Percentiles rank a stretch among this genome's conserved stretches.
Conservation (phyloP, 2,329 filamentous ascomycete genomes). For the Talaromyces amestolkiae region DNA sequence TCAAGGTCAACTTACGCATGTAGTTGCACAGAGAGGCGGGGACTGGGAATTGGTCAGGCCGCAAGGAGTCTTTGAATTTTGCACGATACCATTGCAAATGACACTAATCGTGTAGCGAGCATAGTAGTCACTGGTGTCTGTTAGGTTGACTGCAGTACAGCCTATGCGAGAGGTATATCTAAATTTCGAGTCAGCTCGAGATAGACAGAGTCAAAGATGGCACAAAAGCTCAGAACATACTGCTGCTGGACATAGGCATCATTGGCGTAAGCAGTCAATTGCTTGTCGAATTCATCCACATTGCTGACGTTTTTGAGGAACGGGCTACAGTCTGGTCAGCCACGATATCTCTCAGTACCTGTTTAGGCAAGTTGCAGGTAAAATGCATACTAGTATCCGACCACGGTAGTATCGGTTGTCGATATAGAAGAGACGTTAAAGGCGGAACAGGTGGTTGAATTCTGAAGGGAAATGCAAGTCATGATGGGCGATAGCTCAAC, state of each 20-base stretch:
- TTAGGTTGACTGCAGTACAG: conserved; percentile 72
- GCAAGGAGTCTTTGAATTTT: conserved; percentile 76
- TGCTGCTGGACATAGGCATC: conserved; percentile 73
- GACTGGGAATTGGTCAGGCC: conserved; percentile 62
- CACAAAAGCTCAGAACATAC: conserved; percentile 51
- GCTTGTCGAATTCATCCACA: conserved; percentile 70
- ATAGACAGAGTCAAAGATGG: background rate
- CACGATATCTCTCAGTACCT: conserved; percentile 24
- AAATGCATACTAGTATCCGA: conserved; percentile 62
- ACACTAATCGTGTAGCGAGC: conserved; percentile 90
- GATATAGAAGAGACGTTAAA: conserved; percentile 72
- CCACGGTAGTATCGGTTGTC: conserved; percentile 53
- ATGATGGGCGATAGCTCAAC: conserved; percentile 34
- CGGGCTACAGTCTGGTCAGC: conserved; percentile 55
- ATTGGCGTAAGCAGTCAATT: conserved; percentile 69
- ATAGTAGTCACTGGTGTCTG: conserved; percentile 78
- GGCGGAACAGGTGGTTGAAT: conserved; percentile 68
- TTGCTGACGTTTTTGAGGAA: conserved; percentile 82
- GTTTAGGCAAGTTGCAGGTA: background rate
- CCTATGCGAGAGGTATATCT: conserved; percentile 83
- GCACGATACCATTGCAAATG: conserved; percentile 89
- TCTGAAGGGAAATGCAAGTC: conserved; percentile 65
- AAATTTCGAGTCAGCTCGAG: conserved; percentile 29
- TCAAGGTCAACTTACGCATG: conserved; percentile 63
- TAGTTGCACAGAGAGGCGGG: conserved; percentile 79